These are phyloP conservation scores for Orbilia quercus DNA, from an alignment of 2,329 filamentous ascomycete species.

Conservation along the genomic window DNA sequence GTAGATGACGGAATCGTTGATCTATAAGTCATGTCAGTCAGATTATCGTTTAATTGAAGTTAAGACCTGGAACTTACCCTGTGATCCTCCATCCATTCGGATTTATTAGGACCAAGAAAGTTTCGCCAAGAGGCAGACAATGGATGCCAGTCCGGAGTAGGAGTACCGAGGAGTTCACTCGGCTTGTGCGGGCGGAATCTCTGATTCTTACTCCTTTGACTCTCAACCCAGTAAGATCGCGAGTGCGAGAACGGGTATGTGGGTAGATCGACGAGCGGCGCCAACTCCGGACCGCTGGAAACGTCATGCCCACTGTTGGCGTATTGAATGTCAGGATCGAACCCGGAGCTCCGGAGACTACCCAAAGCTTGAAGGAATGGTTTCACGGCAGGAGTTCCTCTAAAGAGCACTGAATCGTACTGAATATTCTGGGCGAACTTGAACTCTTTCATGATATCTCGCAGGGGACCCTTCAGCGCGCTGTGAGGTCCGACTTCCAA, in stretches of 20 bases:
- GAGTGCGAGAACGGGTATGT: constrained; percentile 27
- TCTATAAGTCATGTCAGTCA: constrained; percentile 3
- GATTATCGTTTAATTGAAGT: background rate
- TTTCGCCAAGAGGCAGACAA: constrained; percentile 25
- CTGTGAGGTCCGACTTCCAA: constrained; percentile 36
- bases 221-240: constrained; percentile 31
- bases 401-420: constrained; percentile 19
- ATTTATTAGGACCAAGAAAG: constrained; percentile 22
- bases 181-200: constrained; percentile 16
- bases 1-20: constrained; percentile 20
- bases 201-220: constrained; percentile 22
- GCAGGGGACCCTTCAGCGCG: constrained; percentile 11
- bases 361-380: constrained; percentile 22
- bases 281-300: background rate
- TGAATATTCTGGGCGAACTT: constrained; percentile 13
- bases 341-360: constrained; percentile 22
- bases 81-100: constrained; percentile 34
- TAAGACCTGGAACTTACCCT: background rate
- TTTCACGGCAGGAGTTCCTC: constrained; percentile 7
- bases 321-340: too few relatives aligned
- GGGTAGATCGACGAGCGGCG: constrained; percentile 12
- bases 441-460: constrained; percentile 28
- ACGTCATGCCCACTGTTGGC: too few relatives aligned
- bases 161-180: constrained; percentile 18
- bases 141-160: constrained; percentile 13